phyloP scores from a whole-genome alignment of 768 basidiomycete species.

The Tubosaeta sp. region DNA sequence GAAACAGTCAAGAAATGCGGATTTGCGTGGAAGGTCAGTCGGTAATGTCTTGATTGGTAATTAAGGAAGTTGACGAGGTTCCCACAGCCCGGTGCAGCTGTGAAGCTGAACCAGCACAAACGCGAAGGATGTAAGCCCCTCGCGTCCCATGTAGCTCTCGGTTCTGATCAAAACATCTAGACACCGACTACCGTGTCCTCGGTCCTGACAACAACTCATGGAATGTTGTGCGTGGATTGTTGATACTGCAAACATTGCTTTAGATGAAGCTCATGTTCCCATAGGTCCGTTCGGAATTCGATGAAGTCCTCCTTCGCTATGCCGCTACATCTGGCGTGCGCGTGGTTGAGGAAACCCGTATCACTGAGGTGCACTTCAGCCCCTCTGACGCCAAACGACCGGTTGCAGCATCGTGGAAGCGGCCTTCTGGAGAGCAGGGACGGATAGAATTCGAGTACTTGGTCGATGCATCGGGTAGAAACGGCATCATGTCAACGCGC shows the following conservation, averaged over 20 bases:
- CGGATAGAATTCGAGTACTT: background rate
- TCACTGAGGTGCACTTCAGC: background rate
- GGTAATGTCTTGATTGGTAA: background rate
- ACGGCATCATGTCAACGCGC: background rate
- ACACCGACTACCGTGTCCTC: background rate
- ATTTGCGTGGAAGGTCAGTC: background rate
- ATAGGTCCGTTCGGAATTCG: background rate
- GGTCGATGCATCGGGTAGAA: conserved; percentile 1
- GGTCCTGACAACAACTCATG: background rate
- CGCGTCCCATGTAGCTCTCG: background rate
- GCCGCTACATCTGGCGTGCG: background rate
- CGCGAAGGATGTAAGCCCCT: conserved; percentile 34
- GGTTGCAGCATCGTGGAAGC: background rate
- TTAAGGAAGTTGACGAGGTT: background rate
- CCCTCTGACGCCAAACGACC: background rate
- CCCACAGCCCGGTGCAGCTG: background rate
- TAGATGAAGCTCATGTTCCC: background rate
- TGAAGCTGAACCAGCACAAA: conserved; percentile 2
- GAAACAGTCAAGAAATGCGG: background rate
- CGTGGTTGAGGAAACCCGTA: background rate
- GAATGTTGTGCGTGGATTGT: background rate
- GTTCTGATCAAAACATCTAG: background rate
- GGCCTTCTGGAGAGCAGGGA: background rate
- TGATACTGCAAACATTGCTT: background rate
- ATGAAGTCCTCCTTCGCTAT: background rate